These are phyloP conservation scores for Cladosporium phlei DNA, from an alignment of 2,329 filamentous ascomycete species.

Conservation along the genomic window DNA sequence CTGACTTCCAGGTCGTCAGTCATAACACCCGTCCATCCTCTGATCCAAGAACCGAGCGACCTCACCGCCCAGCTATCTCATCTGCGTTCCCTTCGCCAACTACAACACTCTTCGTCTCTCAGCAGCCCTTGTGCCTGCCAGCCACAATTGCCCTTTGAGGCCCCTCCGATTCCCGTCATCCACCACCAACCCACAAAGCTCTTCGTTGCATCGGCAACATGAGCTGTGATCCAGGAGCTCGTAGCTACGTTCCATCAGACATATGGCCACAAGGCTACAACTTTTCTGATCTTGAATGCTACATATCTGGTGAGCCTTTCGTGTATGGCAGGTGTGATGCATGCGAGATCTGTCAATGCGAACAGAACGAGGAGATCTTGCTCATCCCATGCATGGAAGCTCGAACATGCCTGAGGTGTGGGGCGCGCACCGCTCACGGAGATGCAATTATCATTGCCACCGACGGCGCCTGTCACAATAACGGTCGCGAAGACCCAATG, in stretches of 20 bases:
- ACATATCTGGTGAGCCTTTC: neutral
- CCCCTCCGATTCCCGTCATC: no score
- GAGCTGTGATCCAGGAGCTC: neutral
- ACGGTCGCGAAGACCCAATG: conserved; percentile 16
- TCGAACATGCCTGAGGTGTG: neutral
- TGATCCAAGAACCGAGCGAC: no score
- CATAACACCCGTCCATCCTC: no score
- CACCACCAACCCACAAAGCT: no score
- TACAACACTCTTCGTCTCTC: no score
- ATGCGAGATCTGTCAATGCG: neutral
- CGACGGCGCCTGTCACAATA: conserved; percentile 24
- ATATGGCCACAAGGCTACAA: neutral
- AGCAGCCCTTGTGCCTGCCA: no score
- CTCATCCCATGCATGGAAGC: neutral
- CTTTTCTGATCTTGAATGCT: neutral
- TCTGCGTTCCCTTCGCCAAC: no score
- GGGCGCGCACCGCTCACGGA: conserved; percentile 19
- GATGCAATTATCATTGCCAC: conserved; percentile 25
- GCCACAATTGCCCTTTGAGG: no score
- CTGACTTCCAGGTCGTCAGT: no score
- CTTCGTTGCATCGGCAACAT: no score
- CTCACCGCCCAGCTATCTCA: no score
- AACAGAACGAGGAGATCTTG: neutral
- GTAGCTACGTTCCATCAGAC: neutral
- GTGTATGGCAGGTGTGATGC: neutral